Base-by-base conservation (phyloP, 2,329 filamentous ascomycete genomes). In the Fusarium setosum region DNA sequence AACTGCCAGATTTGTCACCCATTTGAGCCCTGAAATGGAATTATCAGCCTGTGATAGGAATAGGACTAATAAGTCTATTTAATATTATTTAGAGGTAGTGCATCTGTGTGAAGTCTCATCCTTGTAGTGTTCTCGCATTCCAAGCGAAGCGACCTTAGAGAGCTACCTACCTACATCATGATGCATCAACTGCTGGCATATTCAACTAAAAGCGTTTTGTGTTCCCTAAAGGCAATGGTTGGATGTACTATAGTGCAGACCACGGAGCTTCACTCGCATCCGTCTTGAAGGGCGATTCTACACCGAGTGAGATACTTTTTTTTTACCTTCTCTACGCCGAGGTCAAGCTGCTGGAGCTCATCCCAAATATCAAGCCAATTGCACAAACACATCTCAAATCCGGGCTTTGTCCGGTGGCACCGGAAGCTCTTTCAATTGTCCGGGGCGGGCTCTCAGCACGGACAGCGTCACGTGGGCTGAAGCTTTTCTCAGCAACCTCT, bases 291-390 rank as follows among this genome's bases (percentile, higher is more conserved):
- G 9, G 26, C 26, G 26, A 8, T 29, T 29, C 26, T 9, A 29
- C 26, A 18, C 35, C 35, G 17, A 38, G 35, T 18, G 17, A 21
- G 13, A 15, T 32, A 32, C n/a, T n/a, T n/a, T n/a, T n/a, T n/a
- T n/a, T n/a, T n/a, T n/a, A n/a, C n/a, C n/a, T n/a, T n/a, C n/a
- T n/a, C n/a, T n/a, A n/a, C n/a, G n/a, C n/a, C n/a, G n/a, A n/a
- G n/a, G 9, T 32, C 13, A 47, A 31, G 42, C 42, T n/a, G n/a
- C n/a, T n/a, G 11, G 13, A 42, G 38, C 38, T 72, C 65, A 70
- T 60, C 61, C 63, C 56, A 52, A 37, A 52, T 52, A 45, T 67
- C 63, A 68, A 66, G 61, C 62, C 59, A 67, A 65, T 64, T 52
- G 49, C 49, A 52, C 42, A 37, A 53, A 31, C 52, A 17, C 35